A percentile compares a stretch with the other conserved stretches of the same genome.
These are phyloP conservation scores for Xylaria bambusicola DNA, from an alignment of 495 filamentous ascomycete genomes.

Conservation along the genomic window DNA sequence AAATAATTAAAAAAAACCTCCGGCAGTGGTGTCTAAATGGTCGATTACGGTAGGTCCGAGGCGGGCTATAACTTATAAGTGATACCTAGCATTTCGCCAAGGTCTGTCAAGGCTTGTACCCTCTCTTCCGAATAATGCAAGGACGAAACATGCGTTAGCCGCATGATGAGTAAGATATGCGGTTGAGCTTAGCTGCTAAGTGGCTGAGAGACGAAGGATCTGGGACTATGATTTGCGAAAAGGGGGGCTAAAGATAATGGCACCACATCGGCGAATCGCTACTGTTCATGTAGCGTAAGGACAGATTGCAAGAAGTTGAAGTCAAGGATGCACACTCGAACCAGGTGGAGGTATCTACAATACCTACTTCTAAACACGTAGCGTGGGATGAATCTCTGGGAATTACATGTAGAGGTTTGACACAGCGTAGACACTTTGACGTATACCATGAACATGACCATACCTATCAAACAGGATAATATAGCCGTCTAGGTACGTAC, in stretches of 20 bases:
- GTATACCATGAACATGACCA: too few relatives aligned
- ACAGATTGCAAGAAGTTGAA: constrained; percentile 15
- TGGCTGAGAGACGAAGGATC: constrained; percentile 14
- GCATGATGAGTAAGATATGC: constrained; percentile 19
- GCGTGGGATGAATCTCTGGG: too few relatives aligned
- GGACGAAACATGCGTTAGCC: constrained; percentile 6
- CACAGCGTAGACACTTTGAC: too few relatives aligned
- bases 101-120: neutral
- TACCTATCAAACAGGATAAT: too few relatives aligned
- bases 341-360: too few relatives aligned
- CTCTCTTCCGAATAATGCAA: neutral
- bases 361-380: too few relatives aligned
- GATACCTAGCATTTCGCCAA: neutral
- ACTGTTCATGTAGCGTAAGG: constrained; percentile 10
- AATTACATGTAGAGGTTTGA: too few relatives aligned
- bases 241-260: constrained; percentile 10
- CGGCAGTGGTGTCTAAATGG: too few relatives aligned
- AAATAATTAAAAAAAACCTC: too few relatives aligned
- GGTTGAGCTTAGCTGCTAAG: constrained; percentile 2
- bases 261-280: neutral
- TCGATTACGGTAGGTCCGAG: constrained; percentile 8
- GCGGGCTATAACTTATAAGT: neutral
- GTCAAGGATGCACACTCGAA: too few relatives aligned
- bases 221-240: constrained; percentile 15
- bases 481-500: too few relatives aligned